Evolutionary conservation across 2,329 filamentous ascomycete genomes (phyloP).

Genomic region (Fusarium devonianum): DNA sequence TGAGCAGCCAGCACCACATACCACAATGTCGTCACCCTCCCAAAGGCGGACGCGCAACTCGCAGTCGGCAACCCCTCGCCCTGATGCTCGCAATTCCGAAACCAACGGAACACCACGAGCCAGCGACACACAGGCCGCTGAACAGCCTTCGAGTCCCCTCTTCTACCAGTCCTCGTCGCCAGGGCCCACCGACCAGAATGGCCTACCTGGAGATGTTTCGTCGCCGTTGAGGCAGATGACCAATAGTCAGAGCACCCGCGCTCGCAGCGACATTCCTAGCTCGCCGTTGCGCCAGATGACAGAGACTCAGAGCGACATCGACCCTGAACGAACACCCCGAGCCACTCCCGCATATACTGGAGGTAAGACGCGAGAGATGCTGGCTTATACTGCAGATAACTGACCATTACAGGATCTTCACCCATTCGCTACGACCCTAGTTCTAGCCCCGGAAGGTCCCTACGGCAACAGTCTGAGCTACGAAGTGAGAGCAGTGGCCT

Average conservation of each 20-base stretch:
- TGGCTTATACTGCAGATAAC: not conserved
- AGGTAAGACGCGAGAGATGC: slow-evolving; percentile 56
- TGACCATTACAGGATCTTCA: slow-evolving; percentile 74
- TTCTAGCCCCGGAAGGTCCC: slow-evolving; percentile 78
- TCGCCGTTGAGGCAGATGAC: slow-evolving; percentile 66
- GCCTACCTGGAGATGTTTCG: slow-evolving; percentile 51
- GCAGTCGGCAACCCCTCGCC: slow-evolving; percentile 55
- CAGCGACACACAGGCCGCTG: slow-evolving; percentile 51
- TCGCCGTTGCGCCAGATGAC: slow-evolving; percentile 67
- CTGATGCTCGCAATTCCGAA: slow-evolving; percentile 51
- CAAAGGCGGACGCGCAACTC: slow-evolving; percentile 61
- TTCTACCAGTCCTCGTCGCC: slow-evolving; percentile 68
- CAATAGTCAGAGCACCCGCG: slow-evolving; percentile 60
- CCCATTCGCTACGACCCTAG: slow-evolving; percentile 91
- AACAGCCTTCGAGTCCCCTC: slow-evolving; percentile 79
- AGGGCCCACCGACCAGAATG: slow-evolving; percentile 38
- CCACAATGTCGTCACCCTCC: slow-evolving; percentile 53
- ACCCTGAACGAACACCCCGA: slow-evolving; percentile 73
- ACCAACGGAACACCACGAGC: slow-evolving; percentile 54
- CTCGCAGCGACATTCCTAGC: slow-evolving; percentile 55
- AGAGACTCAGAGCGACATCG: slow-evolving; percentile 60
- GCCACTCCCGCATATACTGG: slow-evolving; percentile 67
- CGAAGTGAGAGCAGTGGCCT: slow-evolving; percentile 86
- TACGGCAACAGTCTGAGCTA: slow-evolving; percentile 72
- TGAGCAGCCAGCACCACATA: slow-evolving; percentile 14